Evolutionary conservation across 805 yeast genomes (phyloP).

Genomic region (Ogataea ramenticola): DNA sequence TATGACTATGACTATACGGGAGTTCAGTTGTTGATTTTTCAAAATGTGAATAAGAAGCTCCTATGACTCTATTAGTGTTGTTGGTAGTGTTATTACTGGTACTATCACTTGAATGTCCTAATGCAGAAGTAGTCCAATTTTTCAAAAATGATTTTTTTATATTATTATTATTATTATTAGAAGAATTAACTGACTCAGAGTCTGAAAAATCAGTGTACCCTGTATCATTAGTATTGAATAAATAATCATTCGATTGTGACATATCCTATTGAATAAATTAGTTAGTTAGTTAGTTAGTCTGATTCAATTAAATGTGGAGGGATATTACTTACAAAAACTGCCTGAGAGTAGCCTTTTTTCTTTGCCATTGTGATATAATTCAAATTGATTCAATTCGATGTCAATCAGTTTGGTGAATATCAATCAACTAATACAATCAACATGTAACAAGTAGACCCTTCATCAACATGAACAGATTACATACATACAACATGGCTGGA

Average conservation of each 20-base stretch:
- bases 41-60: slow-evolving; percentile 52
- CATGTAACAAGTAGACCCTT: no score
- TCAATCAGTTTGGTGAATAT: no score
- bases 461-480: no score
- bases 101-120: no score
- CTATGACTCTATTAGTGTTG: slow-evolving; percentile 32
- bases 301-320: not conserved
- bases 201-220: not conserved
- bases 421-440: no score
- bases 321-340: slow-evolving; percentile 18
- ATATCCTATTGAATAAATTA: slow-evolving; percentile 12
- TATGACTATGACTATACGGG: slow-evolving; percentile 1
- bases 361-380: slow-evolving; percentile 4
- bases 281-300: not conserved
- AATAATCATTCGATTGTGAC: slow-evolving; percentile 24
- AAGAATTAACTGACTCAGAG: not conserved
- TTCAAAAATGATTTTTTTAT: slow-evolving; percentile 17
- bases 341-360: slow-evolving; percentile 27
- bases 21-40: slow-evolving; percentile 20
- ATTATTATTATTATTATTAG: not conserved
- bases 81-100: no score
- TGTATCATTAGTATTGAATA: slow-evolving; percentile 12
- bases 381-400: no score
- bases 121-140: slow-evolving; percentile 13
- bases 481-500: no score